phyloP scores from a whole-genome alignment of 352 stramenopile species.

The Phytophthora quininea region DNA sequence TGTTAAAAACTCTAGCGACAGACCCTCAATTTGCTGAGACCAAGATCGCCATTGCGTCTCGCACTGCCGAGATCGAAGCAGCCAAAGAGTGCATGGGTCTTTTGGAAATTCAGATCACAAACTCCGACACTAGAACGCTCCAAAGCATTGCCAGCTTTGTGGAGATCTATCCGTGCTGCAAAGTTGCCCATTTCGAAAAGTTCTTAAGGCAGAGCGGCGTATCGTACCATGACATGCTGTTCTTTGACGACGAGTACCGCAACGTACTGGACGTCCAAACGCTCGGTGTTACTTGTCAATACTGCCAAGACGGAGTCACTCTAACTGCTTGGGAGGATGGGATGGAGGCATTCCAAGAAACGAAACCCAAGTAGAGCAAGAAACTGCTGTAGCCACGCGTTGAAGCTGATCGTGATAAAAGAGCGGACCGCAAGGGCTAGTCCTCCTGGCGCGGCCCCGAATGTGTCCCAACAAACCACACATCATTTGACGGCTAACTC shows the following conservation, averaged over 20 bases:
- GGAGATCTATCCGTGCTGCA: conserved; percentile 83
- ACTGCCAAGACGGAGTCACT: conserved; percentile 76
- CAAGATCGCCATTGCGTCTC: conserved; percentile 68
- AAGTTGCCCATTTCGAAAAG: conserved; percentile 90
- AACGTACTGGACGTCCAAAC: conserved; percentile 73
- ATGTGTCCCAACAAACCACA: background rate
- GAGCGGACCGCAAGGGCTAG: background rate
- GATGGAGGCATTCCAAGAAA: conserved; percentile 63
- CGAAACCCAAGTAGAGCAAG: conserved; percentile 33
- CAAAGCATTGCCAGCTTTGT: conserved; percentile 63
- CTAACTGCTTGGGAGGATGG: conserved; percentile 60
- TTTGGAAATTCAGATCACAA: conserved; percentile 45
- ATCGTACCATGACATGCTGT: conserved; percentile 94
- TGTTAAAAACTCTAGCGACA: conserved; percentile 63
- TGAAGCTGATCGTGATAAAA: background rate
- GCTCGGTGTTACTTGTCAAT: conserved; percentile 80
- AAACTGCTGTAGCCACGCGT: too few species aligned
- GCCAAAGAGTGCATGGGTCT: conserved; percentile 73
- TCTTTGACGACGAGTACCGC: conserved; percentile 94
- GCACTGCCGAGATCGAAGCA: conserved; percentile 62
- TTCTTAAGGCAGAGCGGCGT: conserved; percentile 87
- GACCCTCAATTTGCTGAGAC: conserved; percentile 54
- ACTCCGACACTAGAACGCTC: conserved; percentile 36
- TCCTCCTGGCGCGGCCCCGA: background rate
- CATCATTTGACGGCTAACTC: background rate